Conservation (phyloP, 169 alveolate genomes). For the Plasmodium relictum region DNA sequence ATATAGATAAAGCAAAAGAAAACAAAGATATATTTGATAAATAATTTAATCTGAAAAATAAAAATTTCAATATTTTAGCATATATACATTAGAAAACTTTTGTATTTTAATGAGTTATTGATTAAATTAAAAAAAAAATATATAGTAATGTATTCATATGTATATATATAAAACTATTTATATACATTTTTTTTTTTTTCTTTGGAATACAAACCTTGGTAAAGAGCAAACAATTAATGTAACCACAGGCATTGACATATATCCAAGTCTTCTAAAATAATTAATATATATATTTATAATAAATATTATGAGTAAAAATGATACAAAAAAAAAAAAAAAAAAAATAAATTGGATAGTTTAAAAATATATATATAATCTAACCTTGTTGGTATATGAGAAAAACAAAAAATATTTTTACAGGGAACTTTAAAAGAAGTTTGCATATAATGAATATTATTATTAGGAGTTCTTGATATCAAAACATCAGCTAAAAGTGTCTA, state of each 20-base stretch:
- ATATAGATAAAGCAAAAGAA: constrained; percentile 68
- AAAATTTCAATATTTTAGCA: neutral
- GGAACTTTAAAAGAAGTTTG: constrained; percentile 79
- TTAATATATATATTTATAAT: neutral
- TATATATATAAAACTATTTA: constrained; percentile 16
- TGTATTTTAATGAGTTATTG: neutral
- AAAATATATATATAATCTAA: constrained; percentile 1
- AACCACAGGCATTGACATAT: constrained; percentile 85
- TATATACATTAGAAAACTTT: neutral
- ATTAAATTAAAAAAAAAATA: neutral
- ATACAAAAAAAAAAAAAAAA: neutral
- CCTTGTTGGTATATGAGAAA: constrained; percentile 85
- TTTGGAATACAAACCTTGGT: constrained; percentile 76
- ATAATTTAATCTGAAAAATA: constrained; percentile 60
- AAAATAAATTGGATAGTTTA: neutral
- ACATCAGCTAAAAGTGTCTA: constrained; percentile 82
- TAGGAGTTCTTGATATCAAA: constrained; percentile 79
- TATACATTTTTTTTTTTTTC: neutral
- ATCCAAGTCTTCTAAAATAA: constrained; percentile 81
- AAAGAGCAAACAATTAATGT: constrained; percentile 82
- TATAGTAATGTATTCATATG: neutral
- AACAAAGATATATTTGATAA: constrained; percentile 68
- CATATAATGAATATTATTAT: constrained; percentile 57
- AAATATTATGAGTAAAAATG: neutral
- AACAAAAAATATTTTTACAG: constrained; percentile 82